phyloP scores from a whole-genome alignment of 352 stramenopile genomes.

The Phytopythium chamaehyphon region DNA sequence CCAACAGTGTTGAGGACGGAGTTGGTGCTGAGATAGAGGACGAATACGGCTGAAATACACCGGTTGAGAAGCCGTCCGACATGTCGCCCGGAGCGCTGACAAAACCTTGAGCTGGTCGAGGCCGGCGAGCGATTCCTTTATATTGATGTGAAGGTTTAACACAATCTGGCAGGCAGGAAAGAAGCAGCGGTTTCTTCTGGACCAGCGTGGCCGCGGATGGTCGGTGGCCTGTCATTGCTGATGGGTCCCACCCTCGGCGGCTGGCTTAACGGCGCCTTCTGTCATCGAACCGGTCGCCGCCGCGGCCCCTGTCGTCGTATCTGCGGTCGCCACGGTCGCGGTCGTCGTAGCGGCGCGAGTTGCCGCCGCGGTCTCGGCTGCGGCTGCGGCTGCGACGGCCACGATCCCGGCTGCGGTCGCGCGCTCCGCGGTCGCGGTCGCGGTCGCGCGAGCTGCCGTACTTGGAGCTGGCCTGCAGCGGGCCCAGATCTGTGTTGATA shows the following conservation, averaged over 20 bases:
- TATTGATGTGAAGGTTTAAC: conserved; percentile 56
- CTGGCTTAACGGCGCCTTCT: conserved; percentile 14
- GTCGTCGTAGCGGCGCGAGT: conserved; percentile 19
- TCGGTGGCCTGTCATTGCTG: too few species aligned
- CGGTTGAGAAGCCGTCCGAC: neutral
- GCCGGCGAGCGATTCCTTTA: conserved; percentile 28
- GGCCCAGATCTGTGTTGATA: conserved; percentile 51
- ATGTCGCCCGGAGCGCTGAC: too few species aligned
- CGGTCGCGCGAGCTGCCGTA: conserved; percentile 30
- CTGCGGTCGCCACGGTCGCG: neutral
- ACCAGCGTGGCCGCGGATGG: neutral
- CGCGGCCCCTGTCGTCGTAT: neutral
- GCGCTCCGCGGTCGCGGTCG: conserved; percentile 15
- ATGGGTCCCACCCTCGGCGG: conserved; percentile 11
- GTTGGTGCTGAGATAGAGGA: neutral
- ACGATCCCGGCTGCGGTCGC: conserved; percentile 29
- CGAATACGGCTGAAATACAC: conserved; percentile 1
- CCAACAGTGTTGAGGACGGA: neutral
- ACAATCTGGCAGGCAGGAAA: conserved; percentile 43
- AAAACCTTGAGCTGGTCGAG: conserved; percentile 14
- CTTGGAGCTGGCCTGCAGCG: conserved; percentile 66
- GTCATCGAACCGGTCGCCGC: neutral
- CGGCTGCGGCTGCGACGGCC: conserved; percentile 45
- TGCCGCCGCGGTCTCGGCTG: conserved; percentile 36
- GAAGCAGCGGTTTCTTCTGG: conserved; percentile 1